These are phyloP conservation scores for Solanum bulbocastanum DNA, from an alignment of 257 asterid genomes.

Conservation along the genomic window DNA sequence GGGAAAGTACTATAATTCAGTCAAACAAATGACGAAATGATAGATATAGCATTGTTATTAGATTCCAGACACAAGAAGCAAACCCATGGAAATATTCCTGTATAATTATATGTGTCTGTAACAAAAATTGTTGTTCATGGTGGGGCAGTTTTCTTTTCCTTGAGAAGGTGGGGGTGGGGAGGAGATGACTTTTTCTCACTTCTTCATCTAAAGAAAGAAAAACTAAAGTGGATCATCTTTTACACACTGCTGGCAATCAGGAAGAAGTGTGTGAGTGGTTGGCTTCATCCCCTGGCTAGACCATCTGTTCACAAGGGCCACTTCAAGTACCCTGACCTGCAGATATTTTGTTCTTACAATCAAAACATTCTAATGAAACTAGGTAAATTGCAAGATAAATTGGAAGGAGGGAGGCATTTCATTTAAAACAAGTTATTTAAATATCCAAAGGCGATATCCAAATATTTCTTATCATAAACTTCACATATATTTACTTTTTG, in stretches of 20 bases:
- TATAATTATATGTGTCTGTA: background rate
- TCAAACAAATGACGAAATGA: background rate
- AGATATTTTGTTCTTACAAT: background rate
- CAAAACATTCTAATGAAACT: background rate
- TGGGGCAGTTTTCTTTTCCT: background rate
- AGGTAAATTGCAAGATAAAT: background rate
- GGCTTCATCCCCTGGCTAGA: slow-evolving; percentile 44
- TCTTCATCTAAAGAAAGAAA: background rate
- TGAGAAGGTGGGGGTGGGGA: background rate
- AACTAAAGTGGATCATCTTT: slow-evolving; percentile 39
- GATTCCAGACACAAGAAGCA: background rate
- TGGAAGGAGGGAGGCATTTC: background rate
- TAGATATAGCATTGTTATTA: background rate
- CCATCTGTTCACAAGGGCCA: slow-evolving; percentile 54
- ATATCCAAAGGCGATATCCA: background rate
- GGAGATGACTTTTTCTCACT: background rate
- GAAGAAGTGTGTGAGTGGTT: slow-evolving; percentile 42
- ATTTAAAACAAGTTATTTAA: background rate
- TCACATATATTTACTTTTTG: background rate
- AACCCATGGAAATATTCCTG: background rate
- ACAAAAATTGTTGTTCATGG: background rate
- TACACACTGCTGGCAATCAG: slow-evolving; percentile 41
- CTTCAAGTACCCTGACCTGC: slow-evolving; percentile 82
- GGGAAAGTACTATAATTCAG: background rate
- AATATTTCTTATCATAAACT: background rate